These are phyloP conservation scores for Wallacemonas sp. DNA, from an alignment of 208 protist genomes.

Conservation along the genomic window DNA sequence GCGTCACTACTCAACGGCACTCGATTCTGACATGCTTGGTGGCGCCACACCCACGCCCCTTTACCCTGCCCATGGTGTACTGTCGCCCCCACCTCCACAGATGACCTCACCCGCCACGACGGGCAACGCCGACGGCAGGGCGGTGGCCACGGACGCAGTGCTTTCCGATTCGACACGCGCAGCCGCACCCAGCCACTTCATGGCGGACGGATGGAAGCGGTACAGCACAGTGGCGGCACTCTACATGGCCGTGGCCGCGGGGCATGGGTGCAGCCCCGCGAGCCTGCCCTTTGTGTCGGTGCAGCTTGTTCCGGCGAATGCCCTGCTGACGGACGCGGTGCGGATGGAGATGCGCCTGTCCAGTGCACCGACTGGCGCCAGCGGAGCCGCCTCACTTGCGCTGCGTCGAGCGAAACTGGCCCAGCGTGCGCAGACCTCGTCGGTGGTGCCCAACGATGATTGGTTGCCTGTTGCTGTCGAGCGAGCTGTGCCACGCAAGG, in stretches of 20 bases:
- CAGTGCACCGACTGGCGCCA: not conserved
- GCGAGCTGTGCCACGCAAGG: conserved; percentile 28
- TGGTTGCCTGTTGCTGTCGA: conserved; percentile 27
- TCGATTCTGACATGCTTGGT: not conserved
- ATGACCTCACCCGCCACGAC: too few relatives aligned
- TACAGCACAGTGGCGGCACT: conserved; percentile 49
- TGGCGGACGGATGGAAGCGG: conserved; percentile 45
- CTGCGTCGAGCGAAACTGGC: not conserved
- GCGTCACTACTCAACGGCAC: not conserved
- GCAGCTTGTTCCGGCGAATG: conserved; percentile 30
- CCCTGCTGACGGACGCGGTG: conserved; percentile 17
- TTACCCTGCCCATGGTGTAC: too few relatives aligned
- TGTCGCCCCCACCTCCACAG: too few relatives aligned
- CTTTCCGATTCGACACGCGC: too few relatives aligned
- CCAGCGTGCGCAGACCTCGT: not conserved
- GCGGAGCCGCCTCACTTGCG: not conserved
- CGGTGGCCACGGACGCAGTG: too few relatives aligned
- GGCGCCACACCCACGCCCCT: not conserved
- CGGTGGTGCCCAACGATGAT: not conserved
- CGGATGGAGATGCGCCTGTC: conserved; percentile 32
- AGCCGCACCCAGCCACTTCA: too few relatives aligned
- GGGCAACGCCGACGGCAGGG: too few relatives aligned
- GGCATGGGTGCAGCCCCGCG: conserved; percentile 39
- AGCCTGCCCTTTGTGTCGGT: conserved; percentile 47
- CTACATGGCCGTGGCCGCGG: conserved; percentile 51